Base-by-base conservation (phyloP, 768 basidiomycete species). In the Myochromella boudieri region DNA sequence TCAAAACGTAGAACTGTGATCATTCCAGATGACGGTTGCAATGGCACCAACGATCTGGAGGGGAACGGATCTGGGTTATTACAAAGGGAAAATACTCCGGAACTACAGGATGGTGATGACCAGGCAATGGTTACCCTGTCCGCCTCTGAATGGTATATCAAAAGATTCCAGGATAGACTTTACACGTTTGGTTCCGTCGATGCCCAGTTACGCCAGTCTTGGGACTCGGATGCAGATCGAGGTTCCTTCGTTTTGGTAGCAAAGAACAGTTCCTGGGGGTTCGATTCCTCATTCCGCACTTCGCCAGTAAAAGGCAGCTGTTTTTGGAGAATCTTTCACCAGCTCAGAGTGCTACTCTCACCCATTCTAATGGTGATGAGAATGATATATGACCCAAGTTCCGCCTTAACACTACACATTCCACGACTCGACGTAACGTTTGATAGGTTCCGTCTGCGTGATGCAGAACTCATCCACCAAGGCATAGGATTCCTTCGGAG, bases 231-330 rank as follows among this genome's bases (percentile, higher is more conserved):
- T 2, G 64, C 58, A 18, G 66, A 66, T 46, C 51, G 62, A 4
- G 75, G 75, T 8, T 64, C 62, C 20, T 68, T 76, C 40, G 66
- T 64, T n/a, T 52, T 77, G 49, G 59, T 70, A 36, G 67, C 66
- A 24, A 61, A 65, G 55, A 62, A 71, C 21, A 60, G 58, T 32
- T 60, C 62, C 5, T 77, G 72, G 73, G 61, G 40, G 14, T 34
- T 54, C 28, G 26, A 37, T 7, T 26, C 48, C 4, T n/a, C 21
- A 15, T 27, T 29, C 25, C 21, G 37, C 53, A 20, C 63, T 59
- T 37, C 52, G 67, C 33, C 33, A 6, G n/a, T n/a, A n/a, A n/a
- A n/a, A n/a, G n/a, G n/a, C n/a, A n/a, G n/a, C n/a, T n/a, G n/a
- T n/a, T n/a, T n/a, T n/a, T n/a, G n/a, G 8, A 29, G 28, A 14